These are phyloP conservation scores for Chaetoscypha palmicola DNA, from an alignment of 2,329 filamentous ascomycete species.

Conservation along the genomic window DNA sequence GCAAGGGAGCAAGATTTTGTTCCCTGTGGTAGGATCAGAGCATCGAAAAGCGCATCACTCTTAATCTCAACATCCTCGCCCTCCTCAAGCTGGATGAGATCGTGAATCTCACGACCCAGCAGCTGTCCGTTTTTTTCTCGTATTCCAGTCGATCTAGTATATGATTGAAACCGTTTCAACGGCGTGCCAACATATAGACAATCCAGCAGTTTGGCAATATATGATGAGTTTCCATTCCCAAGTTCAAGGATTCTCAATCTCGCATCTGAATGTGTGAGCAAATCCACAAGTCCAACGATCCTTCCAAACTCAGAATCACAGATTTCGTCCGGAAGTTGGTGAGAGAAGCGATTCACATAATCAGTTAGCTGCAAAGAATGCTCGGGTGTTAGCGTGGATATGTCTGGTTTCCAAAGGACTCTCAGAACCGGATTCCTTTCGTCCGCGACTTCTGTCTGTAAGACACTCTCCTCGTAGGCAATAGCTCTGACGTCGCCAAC, in stretches of 20 bases:
- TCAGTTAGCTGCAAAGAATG: neutral
- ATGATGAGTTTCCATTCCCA: neutral
- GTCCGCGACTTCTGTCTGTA: neutral
- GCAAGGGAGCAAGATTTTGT: neutral
- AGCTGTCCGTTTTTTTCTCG: neutral
- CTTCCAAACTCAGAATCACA: neutral
- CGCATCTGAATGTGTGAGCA: neutral
- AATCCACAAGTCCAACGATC: neutral
- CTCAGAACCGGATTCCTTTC: constrained; percentile 12
- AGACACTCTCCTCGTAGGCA: constrained; percentile 5
- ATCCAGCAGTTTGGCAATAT: neutral
- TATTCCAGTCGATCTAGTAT: neutral
- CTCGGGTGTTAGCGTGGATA: constrained; percentile 5
- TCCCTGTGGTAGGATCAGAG: neutral
- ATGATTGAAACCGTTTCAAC: neutral
- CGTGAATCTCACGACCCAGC: neutral
- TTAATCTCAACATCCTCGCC: neutral
- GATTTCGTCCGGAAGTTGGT: neutral
- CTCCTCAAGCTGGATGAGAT: neutral
- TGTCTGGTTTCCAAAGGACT: constrained; percentile 13
- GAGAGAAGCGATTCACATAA: constrained; percentile 6
- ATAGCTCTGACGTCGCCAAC: constrained; percentile 7
- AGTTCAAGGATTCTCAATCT: neutral
- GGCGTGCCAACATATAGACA: neutral
- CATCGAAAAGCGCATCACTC: neutral